These are phyloP conservation scores for Eucalyptus regnans DNA, from an alignment of 345 rosid genomes.

Conservation along the genomic window DNA sequence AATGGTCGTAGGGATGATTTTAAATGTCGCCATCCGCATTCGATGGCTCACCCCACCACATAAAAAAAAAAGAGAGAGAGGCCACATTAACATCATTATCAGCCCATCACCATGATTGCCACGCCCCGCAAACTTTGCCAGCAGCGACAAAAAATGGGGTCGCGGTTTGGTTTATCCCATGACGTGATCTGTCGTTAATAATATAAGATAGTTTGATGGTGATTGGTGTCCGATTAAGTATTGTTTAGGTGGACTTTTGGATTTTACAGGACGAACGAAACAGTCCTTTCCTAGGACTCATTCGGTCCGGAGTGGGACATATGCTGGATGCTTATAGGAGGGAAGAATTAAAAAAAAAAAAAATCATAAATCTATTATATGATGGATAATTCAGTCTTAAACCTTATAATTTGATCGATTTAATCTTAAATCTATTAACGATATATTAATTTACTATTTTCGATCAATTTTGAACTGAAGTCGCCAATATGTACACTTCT, in stretches of 20 bases:
- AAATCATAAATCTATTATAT: background rate
- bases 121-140: background rate
- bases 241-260: background rate
- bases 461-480: background rate
- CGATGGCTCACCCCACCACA: background rate
- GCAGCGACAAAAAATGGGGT: background rate
- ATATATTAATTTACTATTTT: background rate
- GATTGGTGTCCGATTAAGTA: background rate
- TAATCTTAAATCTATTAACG: background rate
- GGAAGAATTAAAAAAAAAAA: background rate
- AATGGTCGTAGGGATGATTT: background rate
- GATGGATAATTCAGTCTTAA: fast-evolving
- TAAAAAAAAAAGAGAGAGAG: background rate
- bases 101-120: background rate
- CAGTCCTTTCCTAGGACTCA: background rate
- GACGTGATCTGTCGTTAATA: background rate
- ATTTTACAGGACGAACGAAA: background rate
- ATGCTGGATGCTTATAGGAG: background rate
- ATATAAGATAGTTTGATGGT: background rate
- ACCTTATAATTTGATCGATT: fast-evolving
- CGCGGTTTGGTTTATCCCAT: background rate
- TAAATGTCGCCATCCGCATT: background rate
- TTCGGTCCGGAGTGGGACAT: background rate
- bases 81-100: background rate
- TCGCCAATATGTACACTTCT: background rate